Evolutionary conservation across 179 eudicot species (phyloP).

Genomic region (Beta corolliflora): DNA sequence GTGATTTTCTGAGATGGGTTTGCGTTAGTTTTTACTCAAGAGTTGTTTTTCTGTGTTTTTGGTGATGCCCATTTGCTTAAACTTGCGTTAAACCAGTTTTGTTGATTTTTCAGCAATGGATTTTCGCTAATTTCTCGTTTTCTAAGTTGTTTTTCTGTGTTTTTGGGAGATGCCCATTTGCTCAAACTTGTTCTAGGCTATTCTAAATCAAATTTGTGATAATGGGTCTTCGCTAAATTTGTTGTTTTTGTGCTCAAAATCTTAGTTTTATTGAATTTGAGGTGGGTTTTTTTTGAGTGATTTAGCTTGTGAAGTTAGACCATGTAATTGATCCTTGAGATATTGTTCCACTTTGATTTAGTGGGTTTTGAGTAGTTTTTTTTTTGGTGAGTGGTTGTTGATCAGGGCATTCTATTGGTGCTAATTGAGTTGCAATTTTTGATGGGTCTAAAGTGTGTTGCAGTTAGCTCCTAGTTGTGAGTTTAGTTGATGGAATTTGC

Average conservation of each 20-base stretch:
- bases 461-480: slow-evolving; percentile 39
- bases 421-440: slow-evolving; percentile 13
- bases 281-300: not conserved
- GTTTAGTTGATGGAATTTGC: slow-evolving; percentile 38
- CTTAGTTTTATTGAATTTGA: slow-evolving; percentile 18
- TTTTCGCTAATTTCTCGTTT: slow-evolving; percentile 47
- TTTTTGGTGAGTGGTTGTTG: slow-evolving; percentile 26
- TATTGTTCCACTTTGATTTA: not conserved
- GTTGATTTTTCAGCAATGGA: slow-evolving; percentile 43
- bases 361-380: slow-evolving; percentile 18
- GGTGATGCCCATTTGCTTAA: slow-evolving; percentile 33
- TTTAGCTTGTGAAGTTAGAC: slow-evolving; percentile 14
- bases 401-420: slow-evolving; percentile 22
- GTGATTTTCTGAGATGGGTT: slow-evolving; percentile 44
- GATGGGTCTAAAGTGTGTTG: slow-evolving; percentile 47
- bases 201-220: slow-evolving; percentile 12
- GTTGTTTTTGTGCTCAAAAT: slow-evolving; percentile 15
- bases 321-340: slow-evolving; percentile 41
- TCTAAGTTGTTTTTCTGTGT: not conserved
- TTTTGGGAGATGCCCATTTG: slow-evolving; percentile 40
- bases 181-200: slow-evolving; percentile 31
- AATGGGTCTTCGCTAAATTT: slow-evolving; percentile 59
- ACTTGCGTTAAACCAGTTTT: too few species aligned
- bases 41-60: slow-evolving; percentile 18
- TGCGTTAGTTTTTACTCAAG: slow-evolving; percentile 40